Evolutionary conservation across 495 filamentous ascomycete species (phyloP).

Genomic region (Penicilliopsis zonata): DNA sequence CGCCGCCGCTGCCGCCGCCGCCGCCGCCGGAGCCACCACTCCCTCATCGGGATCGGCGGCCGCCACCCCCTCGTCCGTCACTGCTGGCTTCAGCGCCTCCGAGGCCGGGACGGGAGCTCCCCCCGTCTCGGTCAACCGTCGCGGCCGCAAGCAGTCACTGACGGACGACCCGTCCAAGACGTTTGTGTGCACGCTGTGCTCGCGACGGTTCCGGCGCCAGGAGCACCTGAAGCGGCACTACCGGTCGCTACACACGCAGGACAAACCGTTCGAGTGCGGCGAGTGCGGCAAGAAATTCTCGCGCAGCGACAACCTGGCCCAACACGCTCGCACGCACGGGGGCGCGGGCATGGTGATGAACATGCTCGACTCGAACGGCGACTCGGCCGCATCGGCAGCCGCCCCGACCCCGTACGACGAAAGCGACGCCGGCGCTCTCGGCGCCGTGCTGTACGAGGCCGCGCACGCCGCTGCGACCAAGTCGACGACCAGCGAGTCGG

Average conservation of each 20-base stretch:
- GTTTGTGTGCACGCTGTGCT: conserved; percentile 92
- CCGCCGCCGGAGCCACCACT: too few relatives aligned
- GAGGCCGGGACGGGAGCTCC: conserved; percentile 22
- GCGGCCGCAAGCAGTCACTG: conserved; percentile 95
- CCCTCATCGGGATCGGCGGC: too few relatives aligned
- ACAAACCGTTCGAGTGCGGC: conserved; percentile 95
- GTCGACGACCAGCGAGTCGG: conserved; percentile 41
- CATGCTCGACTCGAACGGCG: conserved; percentile 69
- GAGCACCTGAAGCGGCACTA: conserved; percentile 99
- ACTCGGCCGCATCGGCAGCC: conserved; percentile 42
- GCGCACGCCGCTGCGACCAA: conserved; percentile 51
- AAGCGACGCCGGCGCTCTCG: conserved; percentile 49
- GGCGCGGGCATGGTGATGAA: conserved; percentile 82
- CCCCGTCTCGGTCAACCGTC: conserved; percentile 67
- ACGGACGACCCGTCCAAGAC: conserved; percentile 98
- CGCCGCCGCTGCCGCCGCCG: too few relatives aligned
- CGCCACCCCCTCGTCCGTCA: too few relatives aligned
- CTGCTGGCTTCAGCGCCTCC: conserved; percentile 15
- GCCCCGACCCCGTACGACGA: conserved; percentile 34
- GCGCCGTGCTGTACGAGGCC: conserved; percentile 64
- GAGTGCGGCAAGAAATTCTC: conserved; percentile 99
- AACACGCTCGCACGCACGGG: conserved; percentile 92
- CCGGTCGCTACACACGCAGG: conserved; percentile 92
- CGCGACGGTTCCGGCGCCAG: conserved; percentile 92
- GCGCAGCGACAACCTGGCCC: conserved; percentile 89